phyloP scores from a whole-genome alignment of 495 filamentous ascomycete species.

The Margaritispora aquatica region DNA sequence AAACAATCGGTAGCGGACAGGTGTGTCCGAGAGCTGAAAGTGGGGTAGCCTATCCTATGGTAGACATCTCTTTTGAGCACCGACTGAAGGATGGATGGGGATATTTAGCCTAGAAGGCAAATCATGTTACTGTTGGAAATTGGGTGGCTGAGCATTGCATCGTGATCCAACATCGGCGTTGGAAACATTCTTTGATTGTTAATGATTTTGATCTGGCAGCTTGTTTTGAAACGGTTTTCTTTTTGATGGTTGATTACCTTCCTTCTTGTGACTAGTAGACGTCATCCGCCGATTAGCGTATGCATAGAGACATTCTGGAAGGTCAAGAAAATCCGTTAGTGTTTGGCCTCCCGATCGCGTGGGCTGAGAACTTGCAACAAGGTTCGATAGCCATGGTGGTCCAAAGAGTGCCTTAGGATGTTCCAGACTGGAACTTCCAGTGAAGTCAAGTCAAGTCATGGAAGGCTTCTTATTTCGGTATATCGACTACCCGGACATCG shows the following conservation, averaged over 20 bases:
- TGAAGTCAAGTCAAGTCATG: too few relatives aligned
- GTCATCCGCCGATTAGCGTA: background rate
- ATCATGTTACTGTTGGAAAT: background rate
- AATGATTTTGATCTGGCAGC: background rate
- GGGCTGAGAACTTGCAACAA: too few relatives aligned
- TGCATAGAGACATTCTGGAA: constrained; percentile 13
- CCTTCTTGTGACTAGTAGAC: constrained; percentile 1
- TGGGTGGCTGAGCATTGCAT: background rate
- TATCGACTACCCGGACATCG: background rate
- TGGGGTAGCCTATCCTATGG: constrained; percentile 8
- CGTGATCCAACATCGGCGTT: background rate
- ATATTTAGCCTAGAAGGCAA: background rate
- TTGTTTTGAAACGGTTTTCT: background rate
- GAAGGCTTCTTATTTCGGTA: background rate
- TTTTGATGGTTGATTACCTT: background rate
- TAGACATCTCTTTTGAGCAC: background rate
- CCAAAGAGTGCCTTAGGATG: too few relatives aligned
- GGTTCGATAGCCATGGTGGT: too few relatives aligned
- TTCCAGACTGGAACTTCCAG: too few relatives aligned
- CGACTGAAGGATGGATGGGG: background rate
- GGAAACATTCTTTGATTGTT: background rate
- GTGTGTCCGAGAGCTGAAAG: constrained; percentile 2
- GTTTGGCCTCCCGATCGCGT: too few relatives aligned
- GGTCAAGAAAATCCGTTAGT: background rate
- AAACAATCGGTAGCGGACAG: constrained; percentile 2